A percentile compares a stretch with the other conserved stretches of the same genome.
phyloP scores from a whole-genome alignment of 306 rosid species.

The Vigna angularis region DNA sequence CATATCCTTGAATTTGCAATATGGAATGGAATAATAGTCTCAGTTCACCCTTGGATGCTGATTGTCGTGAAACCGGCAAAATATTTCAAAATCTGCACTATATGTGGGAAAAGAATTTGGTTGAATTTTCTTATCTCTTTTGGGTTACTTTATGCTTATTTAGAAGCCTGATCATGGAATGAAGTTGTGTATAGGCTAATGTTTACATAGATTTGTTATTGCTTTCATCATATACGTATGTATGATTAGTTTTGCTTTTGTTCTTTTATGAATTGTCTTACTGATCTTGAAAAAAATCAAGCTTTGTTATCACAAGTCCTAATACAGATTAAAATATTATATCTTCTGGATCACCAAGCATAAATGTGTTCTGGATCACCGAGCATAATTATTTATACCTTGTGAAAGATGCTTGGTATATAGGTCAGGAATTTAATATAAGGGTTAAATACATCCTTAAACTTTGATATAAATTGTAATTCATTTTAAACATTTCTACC shows the following conservation, averaged over 20 bases:
- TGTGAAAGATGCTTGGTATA: slow-evolving; percentile 20
- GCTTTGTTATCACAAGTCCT: not conserved
- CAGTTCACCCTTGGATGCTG: not conserved
- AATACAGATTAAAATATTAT: slow-evolving; percentile 11
- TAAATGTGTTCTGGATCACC: slow-evolving; percentile 5
- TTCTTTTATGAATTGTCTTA: not conserved
- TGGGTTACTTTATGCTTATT: not conserved
- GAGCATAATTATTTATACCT: not conserved
- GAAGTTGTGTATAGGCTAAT: slow-evolving; percentile 6
- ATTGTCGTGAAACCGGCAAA: not conserved
- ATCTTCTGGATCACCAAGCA: slow-evolving; percentile 1
- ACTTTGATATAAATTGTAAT: not conserved
- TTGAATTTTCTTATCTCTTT: not conserved
- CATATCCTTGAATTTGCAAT: not conserved
- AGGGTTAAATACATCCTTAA: too few relatives aligned
- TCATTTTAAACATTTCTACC: slow-evolving; percentile 32
- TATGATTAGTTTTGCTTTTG: not conserved
- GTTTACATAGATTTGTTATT: not conserved
- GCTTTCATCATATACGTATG: not conserved
- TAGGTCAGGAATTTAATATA: not conserved
- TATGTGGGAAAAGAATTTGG: not conserved
- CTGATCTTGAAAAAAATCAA: not conserved
- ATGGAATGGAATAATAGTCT: not conserved
- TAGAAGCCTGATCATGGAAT: slow-evolving; percentile 25
- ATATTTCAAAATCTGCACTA: not conserved